Base-by-base conservation (phyloP, 768 basidiomycete species). In the Russula griseocarnosa region DNA sequence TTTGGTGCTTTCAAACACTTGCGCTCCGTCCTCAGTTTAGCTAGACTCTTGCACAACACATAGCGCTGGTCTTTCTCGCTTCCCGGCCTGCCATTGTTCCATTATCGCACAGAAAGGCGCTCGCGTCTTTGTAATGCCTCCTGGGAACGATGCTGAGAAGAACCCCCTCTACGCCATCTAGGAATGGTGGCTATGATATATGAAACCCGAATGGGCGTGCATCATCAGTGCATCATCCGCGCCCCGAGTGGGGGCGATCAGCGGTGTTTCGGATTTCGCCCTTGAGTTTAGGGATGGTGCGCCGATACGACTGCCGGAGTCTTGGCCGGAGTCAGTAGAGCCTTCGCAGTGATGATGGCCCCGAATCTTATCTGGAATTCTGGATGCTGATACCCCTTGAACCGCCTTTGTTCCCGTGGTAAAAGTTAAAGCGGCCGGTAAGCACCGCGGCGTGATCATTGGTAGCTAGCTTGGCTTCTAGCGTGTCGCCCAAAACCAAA, bases 21-120 rank as follows among this genome's bases (percentile, higher is more conserved):
- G 36, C 54, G 59, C 50, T 28, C 30, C 20, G 7, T 46, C 60
- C 55, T 42, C 26, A 50, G 46, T 56, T 56, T 61, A 32, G 47
- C 32, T 52, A 34, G n/a, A 52, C 47, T 10, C 8, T 28, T n/a
- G 20, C 3, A 20, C 22, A 24, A 34, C 36, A 51, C 47, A 49
- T 34, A 34, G n/a, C 55, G 32, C 54, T 62, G 26, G 42, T 30
- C 16, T 20, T 40, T 5, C 9, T 42, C 47, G n/a, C 40, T 46
- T 55, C 24, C 38, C 51, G 20, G 20, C n/a, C 8, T 44, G 53
- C 34, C 54, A 36, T 44, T n/a, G n/a, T 62, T 51, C 51, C 49
- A 38, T 56, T 56, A 28, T 57, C 26, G 14, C 40, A 16, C 58
- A 28, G 30, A 22, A 36, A 13, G 38, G 10, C 22, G n/a, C 46